Evolutionary conservation across 345 rosid genomes (phyloP).

Genomic region (Pistacia atlantica): DNA sequence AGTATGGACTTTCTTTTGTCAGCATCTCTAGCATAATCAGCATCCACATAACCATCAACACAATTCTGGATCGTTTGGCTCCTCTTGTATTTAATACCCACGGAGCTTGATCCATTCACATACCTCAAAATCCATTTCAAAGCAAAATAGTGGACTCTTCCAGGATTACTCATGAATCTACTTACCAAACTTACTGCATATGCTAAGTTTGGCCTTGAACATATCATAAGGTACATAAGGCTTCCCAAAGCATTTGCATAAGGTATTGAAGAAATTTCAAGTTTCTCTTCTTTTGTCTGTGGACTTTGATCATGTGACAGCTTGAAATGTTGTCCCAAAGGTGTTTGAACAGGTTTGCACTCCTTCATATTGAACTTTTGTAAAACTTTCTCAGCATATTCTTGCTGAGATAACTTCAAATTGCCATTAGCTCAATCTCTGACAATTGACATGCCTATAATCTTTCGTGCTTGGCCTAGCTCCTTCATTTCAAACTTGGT

Average conservation of each 20-base stretch:
- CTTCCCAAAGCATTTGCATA: not conserved
- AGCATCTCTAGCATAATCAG: not conserved
- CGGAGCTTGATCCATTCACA: not conserved
- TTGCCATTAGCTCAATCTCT: not conserved
- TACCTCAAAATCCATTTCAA: not conserved
- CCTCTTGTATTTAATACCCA: not conserved
- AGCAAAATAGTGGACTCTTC: not conserved
- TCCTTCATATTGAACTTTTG: not conserved
- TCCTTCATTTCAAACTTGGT: too few relatives aligned
- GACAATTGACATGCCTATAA: too few relatives aligned
- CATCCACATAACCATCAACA: not conserved
- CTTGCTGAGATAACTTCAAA: not conserved
- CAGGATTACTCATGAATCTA: not conserved
- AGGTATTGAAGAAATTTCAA: not conserved
- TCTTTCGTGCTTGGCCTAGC: too few relatives aligned
- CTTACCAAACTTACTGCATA: not conserved
- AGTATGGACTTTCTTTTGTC: not conserved
- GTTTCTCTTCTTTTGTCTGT: not conserved
- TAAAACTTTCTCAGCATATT: too few relatives aligned
- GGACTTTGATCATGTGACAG: not conserved
- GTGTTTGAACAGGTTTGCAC: not conserved
- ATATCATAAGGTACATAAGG: not conserved
- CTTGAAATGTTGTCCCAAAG: not conserved
- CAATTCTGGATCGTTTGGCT: not conserved
- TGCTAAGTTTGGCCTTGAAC: not conserved